phyloP scores from a whole-genome alignment of 345 rosid genomes.

The Rhodamnia argentea region DNA sequence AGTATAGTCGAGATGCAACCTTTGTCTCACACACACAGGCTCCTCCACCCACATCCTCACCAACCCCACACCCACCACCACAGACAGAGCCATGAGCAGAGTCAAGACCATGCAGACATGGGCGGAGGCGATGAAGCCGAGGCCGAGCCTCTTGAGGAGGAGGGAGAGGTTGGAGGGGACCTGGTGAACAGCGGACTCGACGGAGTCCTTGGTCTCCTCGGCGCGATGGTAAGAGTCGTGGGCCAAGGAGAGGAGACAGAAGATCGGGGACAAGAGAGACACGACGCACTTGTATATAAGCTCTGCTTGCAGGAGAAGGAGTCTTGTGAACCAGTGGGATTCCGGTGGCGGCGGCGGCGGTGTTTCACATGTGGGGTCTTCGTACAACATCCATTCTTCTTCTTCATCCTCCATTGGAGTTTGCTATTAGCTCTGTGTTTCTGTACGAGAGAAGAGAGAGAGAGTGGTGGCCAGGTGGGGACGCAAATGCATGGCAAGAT shows the following conservation, averaged over 20 bases:
- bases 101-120: constrained; percentile 37
- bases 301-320: constrained; percentile 40
- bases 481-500: not conserved
- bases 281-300: constrained; percentile 35
- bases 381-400: not conserved
- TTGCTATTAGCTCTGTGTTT: not conserved
- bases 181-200: constrained; percentile 26
- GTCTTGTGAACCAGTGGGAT: constrained; percentile 22
- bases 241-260: constrained; percentile 8
- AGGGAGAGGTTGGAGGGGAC: constrained; percentile 12
- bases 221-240: constrained; percentile 45
- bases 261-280: constrained; percentile 41
- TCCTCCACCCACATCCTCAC: constrained; percentile 53
- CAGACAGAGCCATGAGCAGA: constrained; percentile 32
- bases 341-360: not conserved
- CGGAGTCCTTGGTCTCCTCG: constrained; percentile 12
- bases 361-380: not conserved
- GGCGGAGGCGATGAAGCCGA: constrained; percentile 49
- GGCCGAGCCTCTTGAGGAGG: constrained; percentile 24
- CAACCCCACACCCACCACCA: constrained; percentile 36
- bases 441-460: not conserved
- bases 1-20: constrained; percentile 59
- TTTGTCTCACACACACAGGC: constrained; percentile 51
- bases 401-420: not conserved
- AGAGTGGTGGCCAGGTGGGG: not conserved